Conservation (phyloP, 305 asterid species). For the Withania somnifera region DNA sequence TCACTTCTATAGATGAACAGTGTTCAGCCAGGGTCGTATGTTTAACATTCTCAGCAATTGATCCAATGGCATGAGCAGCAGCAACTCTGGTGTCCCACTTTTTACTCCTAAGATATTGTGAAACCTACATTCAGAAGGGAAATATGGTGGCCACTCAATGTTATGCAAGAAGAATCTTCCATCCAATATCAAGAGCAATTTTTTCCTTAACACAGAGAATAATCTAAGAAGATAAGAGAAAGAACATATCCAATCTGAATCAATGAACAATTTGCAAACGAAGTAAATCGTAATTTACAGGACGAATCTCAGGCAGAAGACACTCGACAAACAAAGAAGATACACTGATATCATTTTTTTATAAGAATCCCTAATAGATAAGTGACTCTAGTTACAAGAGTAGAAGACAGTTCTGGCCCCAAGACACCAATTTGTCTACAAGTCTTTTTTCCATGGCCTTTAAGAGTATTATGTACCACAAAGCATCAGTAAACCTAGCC, state of each 20-base stretch:
- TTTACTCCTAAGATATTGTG: conserved; percentile 83
- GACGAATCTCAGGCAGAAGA: not conserved
- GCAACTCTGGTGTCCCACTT: conserved; percentile 99
- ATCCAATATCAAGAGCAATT: not conserved
- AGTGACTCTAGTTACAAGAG: not conserved
- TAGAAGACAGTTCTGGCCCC: not conserved
- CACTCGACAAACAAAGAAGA: not conserved
- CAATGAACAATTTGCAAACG: not conserved
- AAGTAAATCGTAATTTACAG: not conserved
- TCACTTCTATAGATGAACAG: conserved; percentile 48
- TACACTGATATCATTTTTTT: not conserved
- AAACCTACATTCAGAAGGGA: conserved; percentile 37
- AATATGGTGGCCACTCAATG: not conserved
- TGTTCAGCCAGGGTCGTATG: conserved; percentile 54
- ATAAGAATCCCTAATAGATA: not conserved
- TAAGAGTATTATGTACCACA: not conserved
- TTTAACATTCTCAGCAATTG: conserved; percentile 90
- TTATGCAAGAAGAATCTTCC: not conserved
- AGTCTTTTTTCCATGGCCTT: not conserved
- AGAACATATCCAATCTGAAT: not conserved
- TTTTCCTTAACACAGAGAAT: not conserved
- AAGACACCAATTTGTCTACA: not conserved
- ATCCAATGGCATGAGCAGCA: conserved; percentile 93
- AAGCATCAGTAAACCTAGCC: not conserved
- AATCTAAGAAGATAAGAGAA: not conserved